Conservation (phyloP, 2,329 filamentous ascomycete species). For the Fusarium secorum region DNA sequence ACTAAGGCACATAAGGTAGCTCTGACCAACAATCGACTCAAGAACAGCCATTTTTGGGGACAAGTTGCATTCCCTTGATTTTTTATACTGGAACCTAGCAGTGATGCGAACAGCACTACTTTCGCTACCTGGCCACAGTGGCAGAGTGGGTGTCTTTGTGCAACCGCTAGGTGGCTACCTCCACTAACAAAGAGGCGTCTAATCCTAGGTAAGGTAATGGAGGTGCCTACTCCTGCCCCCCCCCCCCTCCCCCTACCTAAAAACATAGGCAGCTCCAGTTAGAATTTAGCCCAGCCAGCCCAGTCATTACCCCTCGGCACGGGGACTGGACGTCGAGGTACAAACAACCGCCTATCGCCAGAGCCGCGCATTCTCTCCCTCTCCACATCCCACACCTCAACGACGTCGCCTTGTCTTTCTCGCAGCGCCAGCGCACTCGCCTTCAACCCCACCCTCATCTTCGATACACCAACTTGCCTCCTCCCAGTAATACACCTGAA, state of each 20-base stretch:
- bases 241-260: slow-evolving; percentile 21
- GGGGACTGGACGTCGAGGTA: slow-evolving; percentile 30
- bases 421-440: slow-evolving; percentile 36
- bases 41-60: slow-evolving; percentile 34
- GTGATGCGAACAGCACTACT: slow-evolving; percentile 19
- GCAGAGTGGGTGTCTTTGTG: slow-evolving; percentile 21
- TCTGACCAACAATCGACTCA: slow-evolving; percentile 22
- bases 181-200: slow-evolving; percentile 19
- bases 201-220: neutral
- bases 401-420: slow-evolving; percentile 40
- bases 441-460: slow-evolving; percentile 27
- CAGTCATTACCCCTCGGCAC: slow-evolving; percentile 42
- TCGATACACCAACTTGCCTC: slow-evolving; percentile 22
- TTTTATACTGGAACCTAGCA: slow-evolving; percentile 26
- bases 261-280: slow-evolving; percentile 20
- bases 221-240: too few species aligned
- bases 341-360: slow-evolving; percentile 44
- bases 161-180: slow-evolving; percentile 18
- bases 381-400: slow-evolving; percentile 45
- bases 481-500: slow-evolving; percentile 23
- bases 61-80: slow-evolving; percentile 41
- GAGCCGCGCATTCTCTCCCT: slow-evolving; percentile 46
- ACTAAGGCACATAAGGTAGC: neutral
- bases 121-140: slow-evolving; percentile 25
- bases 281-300: slow-evolving; percentile 1